Base-by-base conservation (phyloP, 805 yeast species). In the Wickerhamiella occidentalis region DNA sequence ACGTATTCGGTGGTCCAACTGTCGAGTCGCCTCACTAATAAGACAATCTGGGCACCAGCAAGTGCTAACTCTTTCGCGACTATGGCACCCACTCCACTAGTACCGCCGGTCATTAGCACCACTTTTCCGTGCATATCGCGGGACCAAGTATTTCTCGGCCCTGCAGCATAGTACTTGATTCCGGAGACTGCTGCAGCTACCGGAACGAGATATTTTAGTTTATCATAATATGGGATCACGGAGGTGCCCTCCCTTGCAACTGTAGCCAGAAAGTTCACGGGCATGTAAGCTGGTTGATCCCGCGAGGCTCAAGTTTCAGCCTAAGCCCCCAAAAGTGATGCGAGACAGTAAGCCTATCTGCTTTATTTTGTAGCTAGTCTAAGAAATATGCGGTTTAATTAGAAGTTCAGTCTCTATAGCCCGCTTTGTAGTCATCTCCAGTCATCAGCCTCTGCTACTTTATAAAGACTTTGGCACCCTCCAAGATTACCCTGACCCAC, bases 121-220 rank as follows among this genome's bases (percentile, higher is more conserved):
- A 88, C 97, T 59, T 80, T 79, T 1, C 97, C 96, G 61, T 92
- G 95, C 62, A 90, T 66, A 55, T 87, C 88, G 52, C 96, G 73
- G 53, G 85, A 95, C 95, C 96, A 90, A 0, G 87, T 83, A 65
- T 90, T 92, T 18, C 75, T 56, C 1, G 84, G 64, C 9, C 98
- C 98, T 30, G 81, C 76, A 58, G 83, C 79, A 67, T 83, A 85
- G 62, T 76, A 77, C 62, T 90, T 90, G 40, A 78, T 47, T 1
- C 73, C 73, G 0, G 68, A 73, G 0, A 74, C 59, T 0, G 65
- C 65, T 0, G 72, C 66, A 0, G 75, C 59, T 2, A 71, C 67
- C 0, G 95, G 94, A 54, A 75, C 78, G 38, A 44, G 37, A 6
- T 59, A 57, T 54, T 74, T 77, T 49, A 85, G 63, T 47, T 74